phyloP scores from a whole-genome alignment of 345 rosid genomes.

The Trapa incisa region DNA sequence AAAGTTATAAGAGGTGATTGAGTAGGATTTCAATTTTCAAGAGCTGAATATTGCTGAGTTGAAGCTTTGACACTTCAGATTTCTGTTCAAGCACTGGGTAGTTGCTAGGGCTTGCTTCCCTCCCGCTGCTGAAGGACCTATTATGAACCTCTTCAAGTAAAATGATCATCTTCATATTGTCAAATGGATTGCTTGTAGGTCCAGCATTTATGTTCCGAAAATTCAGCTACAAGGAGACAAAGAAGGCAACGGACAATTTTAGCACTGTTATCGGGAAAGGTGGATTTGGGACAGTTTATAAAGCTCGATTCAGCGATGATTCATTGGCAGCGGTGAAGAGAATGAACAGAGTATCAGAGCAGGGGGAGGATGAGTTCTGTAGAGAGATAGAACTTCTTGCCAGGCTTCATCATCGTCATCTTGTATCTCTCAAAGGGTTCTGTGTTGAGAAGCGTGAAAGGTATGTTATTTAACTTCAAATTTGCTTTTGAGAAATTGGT shows the following conservation, averaged over 20 bases:
- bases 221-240: slow-evolving; percentile 71
- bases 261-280: slow-evolving; percentile 63
- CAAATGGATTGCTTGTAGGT: slow-evolving; percentile 30
- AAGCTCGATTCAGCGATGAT: slow-evolving; percentile 65
- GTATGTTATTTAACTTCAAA: slow-evolving; percentile 20
- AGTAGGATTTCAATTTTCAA: too few relatives aligned
- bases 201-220: slow-evolving; percentile 45
- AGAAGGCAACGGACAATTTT: slow-evolving; percentile 71
- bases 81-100: not conserved
- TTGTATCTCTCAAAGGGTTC: slow-evolving; percentile 84
- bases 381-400: slow-evolving; percentile 95
- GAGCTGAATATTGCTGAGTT: not conserved
- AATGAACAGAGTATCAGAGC: slow-evolving; percentile 69
- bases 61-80: not conserved
- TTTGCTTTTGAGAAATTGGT: not conserved
- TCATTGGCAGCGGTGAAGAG: slow-evolving; percentile 58
- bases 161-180: not conserved
- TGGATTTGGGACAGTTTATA: slow-evolving; percentile 83
- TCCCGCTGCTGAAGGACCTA: not conserved
- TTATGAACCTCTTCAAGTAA: not conserved
- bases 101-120: not conserved
- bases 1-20: too few relatives aligned
- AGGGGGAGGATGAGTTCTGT: slow-evolving; percentile 76
- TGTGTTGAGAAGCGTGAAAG: slow-evolving; percentile 62
- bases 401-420: slow-evolving; percentile 90